Evolutionary conservation across 441 rosid species (phyloP).

Genomic region (Aleurites moluccanus): DNA sequence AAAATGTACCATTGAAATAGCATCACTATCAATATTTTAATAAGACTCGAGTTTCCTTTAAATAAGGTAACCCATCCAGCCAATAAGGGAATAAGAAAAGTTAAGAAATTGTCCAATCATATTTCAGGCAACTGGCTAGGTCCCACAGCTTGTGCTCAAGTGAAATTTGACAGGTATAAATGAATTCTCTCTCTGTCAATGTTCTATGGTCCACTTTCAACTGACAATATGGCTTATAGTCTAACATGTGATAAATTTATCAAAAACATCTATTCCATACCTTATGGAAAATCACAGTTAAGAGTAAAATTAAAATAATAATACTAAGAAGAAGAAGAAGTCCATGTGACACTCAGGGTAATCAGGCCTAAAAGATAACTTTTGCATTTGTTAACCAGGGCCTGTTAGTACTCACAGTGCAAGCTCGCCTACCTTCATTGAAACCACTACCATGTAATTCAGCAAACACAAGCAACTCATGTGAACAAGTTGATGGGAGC

Average conservation of each 20-base stretch:
- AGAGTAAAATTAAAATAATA: neutral
- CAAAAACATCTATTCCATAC: neutral
- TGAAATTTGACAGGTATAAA: neutral
- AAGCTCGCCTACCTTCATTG: conserved; percentile 51
- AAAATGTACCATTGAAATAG: neutral
- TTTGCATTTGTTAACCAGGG: conserved; percentile 38
- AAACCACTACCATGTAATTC: conserved; percentile 43
- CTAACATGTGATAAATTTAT: conserved; percentile 13
- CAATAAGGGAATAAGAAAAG: neutral
- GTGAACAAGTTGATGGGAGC: conserved; percentile 38
- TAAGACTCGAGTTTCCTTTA: conserved; percentile 6
- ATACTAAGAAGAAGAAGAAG: neutral
- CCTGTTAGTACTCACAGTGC: conserved; percentile 60
- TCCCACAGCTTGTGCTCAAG: conserved; percentile 22
- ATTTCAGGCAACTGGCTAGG: conserved; percentile 20
- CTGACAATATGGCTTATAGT: neutral
- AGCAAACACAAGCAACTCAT: conserved; percentile 20
- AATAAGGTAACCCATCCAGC: conserved; percentile 22
- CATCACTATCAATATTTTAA: neutral
- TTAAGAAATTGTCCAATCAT: conserved; percentile 8
- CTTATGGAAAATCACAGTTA: neutral
- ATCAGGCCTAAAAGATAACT: neutral
- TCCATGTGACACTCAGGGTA: no score
- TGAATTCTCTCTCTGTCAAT: neutral
- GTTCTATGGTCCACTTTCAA: neutral